These are phyloP conservation scores for Diospyros lotus DNA, from an alignment of 148 eudicot species.

Conservation along the genomic window DNA sequence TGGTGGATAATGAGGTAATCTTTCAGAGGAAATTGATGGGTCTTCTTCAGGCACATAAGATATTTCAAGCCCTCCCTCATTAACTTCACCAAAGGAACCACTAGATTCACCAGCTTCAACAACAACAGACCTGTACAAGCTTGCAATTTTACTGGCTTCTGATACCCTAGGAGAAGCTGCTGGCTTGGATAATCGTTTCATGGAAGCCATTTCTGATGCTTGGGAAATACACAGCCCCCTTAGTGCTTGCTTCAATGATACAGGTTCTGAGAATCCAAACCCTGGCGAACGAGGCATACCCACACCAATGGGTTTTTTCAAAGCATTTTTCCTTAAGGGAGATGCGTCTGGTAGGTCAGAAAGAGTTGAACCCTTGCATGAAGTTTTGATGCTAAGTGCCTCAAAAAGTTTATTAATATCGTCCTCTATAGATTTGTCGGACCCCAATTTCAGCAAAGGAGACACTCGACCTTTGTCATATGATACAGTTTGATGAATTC, in stretches of 20 bases:
- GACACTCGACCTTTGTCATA: conserved; percentile 46
- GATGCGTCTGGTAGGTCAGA: conserved; percentile 27
- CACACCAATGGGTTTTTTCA: conserved; percentile 53
- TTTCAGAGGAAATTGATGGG: conserved; percentile 27
- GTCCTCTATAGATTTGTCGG: conserved; percentile 53
- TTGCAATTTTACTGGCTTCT: conserved; percentile 53
- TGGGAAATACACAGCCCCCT: conserved; percentile 92
- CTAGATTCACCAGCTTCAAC: conserved; percentile 48
- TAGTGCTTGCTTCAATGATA: conserved; percentile 80
- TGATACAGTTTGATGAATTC: conserved; percentile 20
- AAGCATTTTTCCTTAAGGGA: conserved; percentile 42
- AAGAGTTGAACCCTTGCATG: conserved; percentile 36
- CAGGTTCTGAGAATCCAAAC: conserved; percentile 62
- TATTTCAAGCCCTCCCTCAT: conserved; percentile 37
- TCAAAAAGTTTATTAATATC: conserved; percentile 89
- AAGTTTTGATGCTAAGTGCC: conserved; percentile 51
- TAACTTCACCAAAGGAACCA: conserved; percentile 25
- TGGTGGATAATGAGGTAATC: conserved; percentile 22
- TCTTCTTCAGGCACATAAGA: conserved; percentile 47
- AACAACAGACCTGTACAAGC: conserved; percentile 59
- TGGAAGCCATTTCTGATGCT: conserved; percentile 87
- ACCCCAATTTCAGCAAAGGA: conserved; percentile 43
- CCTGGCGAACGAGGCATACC: conserved; percentile 50
- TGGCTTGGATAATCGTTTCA: conserved; percentile 54
- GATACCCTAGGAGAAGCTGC: conserved; percentile 51